Base-by-base conservation (phyloP, 495 filamentous ascomycete genomes). In the Tuber calosporum region DNA sequence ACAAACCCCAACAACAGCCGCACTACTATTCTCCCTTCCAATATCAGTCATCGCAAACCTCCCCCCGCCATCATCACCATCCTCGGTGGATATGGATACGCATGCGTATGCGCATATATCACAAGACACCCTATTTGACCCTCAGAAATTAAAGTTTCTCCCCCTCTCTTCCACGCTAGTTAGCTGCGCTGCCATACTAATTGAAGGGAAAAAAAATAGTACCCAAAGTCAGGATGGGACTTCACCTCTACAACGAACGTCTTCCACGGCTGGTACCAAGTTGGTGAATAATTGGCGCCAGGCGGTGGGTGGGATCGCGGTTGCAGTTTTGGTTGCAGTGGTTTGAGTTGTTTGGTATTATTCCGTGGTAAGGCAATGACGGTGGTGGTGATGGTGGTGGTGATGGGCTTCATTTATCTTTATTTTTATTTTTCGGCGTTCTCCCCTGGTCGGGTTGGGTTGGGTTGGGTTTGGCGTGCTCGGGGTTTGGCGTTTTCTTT, bases 251-350 rank as follows among this genome's bases (percentile, higher is more conserved):
- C 42, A 43, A 30, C n/a, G n/a, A 30, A 62, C n/a, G 8, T 77
- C 75, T 20, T 77, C 74, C 39, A 78, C 74, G 6, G 74, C 76
- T 0, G 76, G 74, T 8, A 73, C 70, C 11, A 68, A 78, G 20
- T 70, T 77, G 37, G 73, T 78, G 75, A 77, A 75, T 22, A 62
- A 74, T 20, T 78, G 76, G 71, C 58, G 78, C 22, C 77, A 80
- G 26, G 62, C 79, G 20, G 71, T 80, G 1, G 78, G 78, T 22
- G 78, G 77, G 19, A 77, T 80, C 20, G 78, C 78, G 3, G 78
- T 80, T 66, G 78, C 78, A 15, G 78, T 80, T 15, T 72, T 80
- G 37, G 78, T 80, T 3, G 78, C 77, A 1, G 78, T 80, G 34
- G 68, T 80, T 11, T 80, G 74, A 73, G 19, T 5, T 39, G 38